Evolutionary conservation across 164 flowering plant species (phyloP), one percentile per base, ranked within the genome.

Genomic region (Magnolia changhungtana): DNA sequence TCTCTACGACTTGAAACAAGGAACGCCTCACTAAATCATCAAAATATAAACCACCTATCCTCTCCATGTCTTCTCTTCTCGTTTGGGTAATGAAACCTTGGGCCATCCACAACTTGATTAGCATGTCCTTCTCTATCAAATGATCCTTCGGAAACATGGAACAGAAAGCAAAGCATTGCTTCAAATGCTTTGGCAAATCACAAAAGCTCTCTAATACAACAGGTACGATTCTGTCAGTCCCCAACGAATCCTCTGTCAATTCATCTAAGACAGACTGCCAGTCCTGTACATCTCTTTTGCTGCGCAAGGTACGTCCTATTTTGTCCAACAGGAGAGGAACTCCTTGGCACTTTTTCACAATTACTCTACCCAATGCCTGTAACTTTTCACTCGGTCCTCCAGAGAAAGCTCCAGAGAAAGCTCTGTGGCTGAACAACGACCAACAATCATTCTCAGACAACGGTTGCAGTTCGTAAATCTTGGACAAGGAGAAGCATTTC

Each of bases 361-460:
- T 73, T n/a, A 73, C 66, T 24, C 31, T 59, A 14, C 74, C 76
- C 45, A 51, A 63, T 2, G 31, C 10, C 7, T 7, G 31, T 50
- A 79, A 24, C n/a, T n/a, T n/a, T n/a, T n/a, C n/a, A n/a, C n/a
- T n/a, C n/a, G n/a, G n/a, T n/a, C n/a, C n/a, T n/a, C n/a, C n/a
- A n/a, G n/a, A n/a, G n/a, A n/a, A n/a, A n/a, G n/a, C n/a, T n/a
- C n/a, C n/a, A n/a, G n/a, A 69, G 7, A 72, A 55, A 18, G 80
- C 80, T 69, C 64, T 50, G 1, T 24, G 14, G 8, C 37, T 29
- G n/a, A 80, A 67, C 55, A 76, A 21, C n/a, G 27, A 23, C 76
- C 71, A 69, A 63, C 79, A 80, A 59, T 76, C 63, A 0, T 69
- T 52, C 31, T 76, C 74, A 67, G 79, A 61, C 52, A 80, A 61